Base-by-base conservation (phyloP, 1,139 yeast species). In the Petasospora fabianii region DNA sequence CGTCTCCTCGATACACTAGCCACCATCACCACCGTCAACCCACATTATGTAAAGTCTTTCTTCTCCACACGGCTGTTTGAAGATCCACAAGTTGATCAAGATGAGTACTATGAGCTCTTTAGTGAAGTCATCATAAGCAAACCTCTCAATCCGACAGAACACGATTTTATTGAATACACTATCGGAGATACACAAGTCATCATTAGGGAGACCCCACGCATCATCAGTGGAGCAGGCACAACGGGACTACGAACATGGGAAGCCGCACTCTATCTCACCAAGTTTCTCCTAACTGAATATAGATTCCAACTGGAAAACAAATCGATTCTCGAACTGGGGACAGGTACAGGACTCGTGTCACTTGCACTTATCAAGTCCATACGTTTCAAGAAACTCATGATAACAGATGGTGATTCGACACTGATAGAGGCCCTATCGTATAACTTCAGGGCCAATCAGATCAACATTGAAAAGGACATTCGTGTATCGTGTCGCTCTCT, bases 161-260 rank as follows among this genome's bases (percentile, higher is more conserved):
- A 59, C 1, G 88, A 82, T 46, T 46, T 64, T 1, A 60, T 82
- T 5, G 60, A 59, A 16, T 83, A 82, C 51, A 56, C 58, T 5
- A 54, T 78, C 9, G 21, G 18, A 12, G 47, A 44, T 3, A 56
- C 53, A 1, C 36, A 53, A 1, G 65, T 82, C 2, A 53, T 59
- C 4, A 73, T 83, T 4, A 63, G 64, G 40, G 94, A 84, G 53
- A 69, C 75, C 0, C 94, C 90, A 0, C 66, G 71, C 41, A 48
- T 84, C 35, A 75, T 86, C 10, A 74, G 86, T 14, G 87, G 87
- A 0, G 58, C 65, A 22, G 95, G 94, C 7, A 83, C 95, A 1
- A 90, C 97, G 0, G 97, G 97, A 0, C 64, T 79, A 42, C 66
- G 97, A 32, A 90, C 97, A 0, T 90, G 97, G 97, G 97, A 87